A percentile compares a stretch with the other conserved stretches of the same genome.
Conservation (phyloP, 2,329 filamentous ascomycete species). For the Anthostomella pinea region DNA sequence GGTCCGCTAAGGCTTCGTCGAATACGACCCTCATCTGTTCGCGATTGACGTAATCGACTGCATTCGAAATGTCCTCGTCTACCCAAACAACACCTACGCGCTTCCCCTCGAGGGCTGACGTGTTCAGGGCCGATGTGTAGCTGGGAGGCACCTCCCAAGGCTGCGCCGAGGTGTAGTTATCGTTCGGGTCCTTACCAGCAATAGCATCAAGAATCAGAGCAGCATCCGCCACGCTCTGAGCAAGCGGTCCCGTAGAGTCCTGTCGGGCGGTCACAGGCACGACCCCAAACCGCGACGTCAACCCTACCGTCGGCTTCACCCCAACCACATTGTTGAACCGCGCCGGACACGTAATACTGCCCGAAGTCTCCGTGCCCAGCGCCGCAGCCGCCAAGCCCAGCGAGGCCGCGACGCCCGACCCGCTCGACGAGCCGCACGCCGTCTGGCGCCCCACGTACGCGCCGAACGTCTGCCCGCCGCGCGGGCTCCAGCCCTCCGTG, state of each 20-base stretch:
- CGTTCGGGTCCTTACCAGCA: slow-evolving; percentile 49
- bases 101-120: slow-evolving; percentile 48
- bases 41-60: slow-evolving; percentile 3
- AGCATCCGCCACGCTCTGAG: slow-evolving; percentile 56
- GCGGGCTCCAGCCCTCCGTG: slow-evolving; percentile 60
- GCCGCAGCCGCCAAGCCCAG: slow-evolving; percentile 58
- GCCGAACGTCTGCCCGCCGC: slow-evolving; percentile 58
- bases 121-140: slow-evolving; percentile 52
- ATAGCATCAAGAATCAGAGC: slow-evolving; percentile 56
- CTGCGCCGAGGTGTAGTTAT: slow-evolving; percentile 57
- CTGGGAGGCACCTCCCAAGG: slow-evolving; percentile 51
- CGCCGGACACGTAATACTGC: slow-evolving; percentile 59
- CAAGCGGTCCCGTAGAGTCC: slow-evolving; percentile 58
- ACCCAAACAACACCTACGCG: slow-evolving; percentile 13
- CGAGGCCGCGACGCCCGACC: slow-evolving; percentile 57
- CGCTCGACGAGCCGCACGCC: slow-evolving; percentile 59
- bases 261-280: slow-evolving; percentile 57
- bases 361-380: slow-evolving; percentile 63
- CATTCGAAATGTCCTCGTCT: slow-evolving; percentile 3
- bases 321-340: slow-evolving; percentile 62
- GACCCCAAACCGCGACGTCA: slow-evolving; percentile 62
- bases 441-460: slow-evolving; percentile 61
- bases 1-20: slow-evolving; percentile 11
- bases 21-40: slow-evolving; percentile 9
- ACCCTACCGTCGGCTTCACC: slow-evolving; percentile 72